Base-by-base conservation (phyloP, 139 green algal species). In the Zygnema circumcarinatum region DNA sequence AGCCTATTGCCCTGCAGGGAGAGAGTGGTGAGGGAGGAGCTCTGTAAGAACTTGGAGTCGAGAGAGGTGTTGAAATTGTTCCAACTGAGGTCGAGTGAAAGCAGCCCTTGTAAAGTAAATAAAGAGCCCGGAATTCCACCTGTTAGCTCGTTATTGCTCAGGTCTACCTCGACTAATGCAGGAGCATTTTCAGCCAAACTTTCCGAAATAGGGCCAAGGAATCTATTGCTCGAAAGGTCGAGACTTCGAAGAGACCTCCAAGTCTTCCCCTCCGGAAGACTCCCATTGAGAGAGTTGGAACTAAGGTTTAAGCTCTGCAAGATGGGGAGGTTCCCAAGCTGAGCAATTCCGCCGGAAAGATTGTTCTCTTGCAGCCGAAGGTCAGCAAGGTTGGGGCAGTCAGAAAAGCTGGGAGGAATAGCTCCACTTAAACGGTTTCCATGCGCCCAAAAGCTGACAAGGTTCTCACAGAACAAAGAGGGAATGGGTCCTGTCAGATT, bases 221-320 rank as follows among this genome's bases (percentile, higher is more conserved):
- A 86, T 3, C 35, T 32, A 11, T 86, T 86, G n/a, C 29, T 11
- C 2, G 79, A 76, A 1, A 86, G 25, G 79, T 86, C 47, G 22
- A 86, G 52, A 25, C 16, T 7, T 62, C 7, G 7, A 25, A 62
- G 47, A 62, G 47, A 62, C 7, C 7, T 62, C 47, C 47, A 62
- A 62, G 7, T 62, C 16, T 62, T 62, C 7, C 7, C 16, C 7
- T 62, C 7, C 47, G 47, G 47, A 62, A 62, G 47, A 62, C 16
- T 62, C 16, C 47, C 47, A 7, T 7, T 25, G 16, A 62, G 16
- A 62, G 7, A 25, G 47, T 62, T 62, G 16, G 47, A 7, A 7
- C 7, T 62, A 62, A 62, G 47, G 47, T 62, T 62, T 7, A 62
- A 16, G 16, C 16, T 62, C 47, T 7, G 7, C 7, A 62, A 16